These are phyloP conservation scores for Xerocomellus dryophilus DNA, from an alignment of 768 basidiomycete genomes.

Conservation along the genomic window DNA sequence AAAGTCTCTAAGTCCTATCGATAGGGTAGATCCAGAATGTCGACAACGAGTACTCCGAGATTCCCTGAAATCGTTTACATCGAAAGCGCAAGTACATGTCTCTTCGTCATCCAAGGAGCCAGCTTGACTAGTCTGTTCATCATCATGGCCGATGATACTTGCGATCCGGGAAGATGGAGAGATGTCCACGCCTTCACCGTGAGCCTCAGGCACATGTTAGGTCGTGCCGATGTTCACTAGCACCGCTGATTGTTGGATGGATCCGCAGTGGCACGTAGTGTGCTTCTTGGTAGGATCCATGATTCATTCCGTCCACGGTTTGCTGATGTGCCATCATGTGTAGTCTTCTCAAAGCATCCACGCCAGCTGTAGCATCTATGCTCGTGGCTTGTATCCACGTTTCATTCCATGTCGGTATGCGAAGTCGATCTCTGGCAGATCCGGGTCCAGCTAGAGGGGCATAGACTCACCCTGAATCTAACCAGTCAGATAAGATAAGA, in stretches of 20 bases:
- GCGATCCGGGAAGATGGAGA: neutral
- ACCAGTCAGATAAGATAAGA: conserved; percentile 25
- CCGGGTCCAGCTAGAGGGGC: no score
- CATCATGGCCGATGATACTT: neutral
- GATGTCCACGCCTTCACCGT: neutral
- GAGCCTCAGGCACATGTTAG: neutral
- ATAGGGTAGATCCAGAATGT: neutral
- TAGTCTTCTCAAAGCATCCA: neutral
- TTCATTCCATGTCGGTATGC: neutral
- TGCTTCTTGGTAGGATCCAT: neutral
- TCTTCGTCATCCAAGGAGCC: neutral
- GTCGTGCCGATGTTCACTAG: neutral
- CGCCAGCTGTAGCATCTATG: neutral
- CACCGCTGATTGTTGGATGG: neutral
- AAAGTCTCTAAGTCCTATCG: neutral
- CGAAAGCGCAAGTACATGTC: neutral
- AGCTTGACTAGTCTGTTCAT: neutral
- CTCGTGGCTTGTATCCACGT: neutral
- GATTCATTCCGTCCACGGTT: neutral
- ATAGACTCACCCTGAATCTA: neutral
- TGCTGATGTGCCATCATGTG: neutral
- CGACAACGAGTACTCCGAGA: neutral
- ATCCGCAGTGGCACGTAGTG: neutral
- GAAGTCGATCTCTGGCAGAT: neutral
- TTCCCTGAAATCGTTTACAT: neutral